These are phyloP conservation scores for Citrullus colocynthis DNA, from an alignment of 306 rosid species.

Conservation along the genomic window DNA sequence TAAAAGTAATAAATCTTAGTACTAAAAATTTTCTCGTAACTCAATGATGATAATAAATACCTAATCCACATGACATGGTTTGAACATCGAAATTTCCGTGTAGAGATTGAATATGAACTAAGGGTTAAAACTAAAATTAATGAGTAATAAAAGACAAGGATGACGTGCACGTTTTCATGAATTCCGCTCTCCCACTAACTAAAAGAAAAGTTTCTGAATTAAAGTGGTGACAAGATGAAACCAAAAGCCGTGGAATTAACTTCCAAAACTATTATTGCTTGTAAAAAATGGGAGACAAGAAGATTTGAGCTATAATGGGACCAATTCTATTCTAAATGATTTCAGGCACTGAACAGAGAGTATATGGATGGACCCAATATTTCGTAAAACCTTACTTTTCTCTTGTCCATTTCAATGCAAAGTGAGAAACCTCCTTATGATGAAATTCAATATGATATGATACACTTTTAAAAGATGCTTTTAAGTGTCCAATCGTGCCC, in stretches of 20 bases:
- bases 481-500: too few relatives aligned
- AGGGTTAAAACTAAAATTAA: background rate
- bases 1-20: too few relatives aligned
- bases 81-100: background rate
- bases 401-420: background rate
- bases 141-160: background rate
- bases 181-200: background rate
- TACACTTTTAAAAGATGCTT: too few relatives aligned
- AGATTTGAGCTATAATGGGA: background rate
- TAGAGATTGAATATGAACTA: background rate
- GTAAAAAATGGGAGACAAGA: background rate
- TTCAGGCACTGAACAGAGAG: background rate
- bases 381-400: background rate
- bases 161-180: background rate
- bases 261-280: background rate
- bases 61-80: too few relatives aligned
- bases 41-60: too few relatives aligned
- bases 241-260: background rate
- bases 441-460: background rate
- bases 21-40: too few relatives aligned
- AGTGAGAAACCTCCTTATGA: background rate
- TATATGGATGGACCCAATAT: background rate
- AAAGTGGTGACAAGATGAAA: background rate
- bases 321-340: background rate
- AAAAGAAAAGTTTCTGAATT: background rate